A percentile compares a stretch with the other conserved stretches of the same genome.
Evolutionary conservation across 306 rosid genomes (phyloP).

Genomic region (Lablab purpureus): DNA sequence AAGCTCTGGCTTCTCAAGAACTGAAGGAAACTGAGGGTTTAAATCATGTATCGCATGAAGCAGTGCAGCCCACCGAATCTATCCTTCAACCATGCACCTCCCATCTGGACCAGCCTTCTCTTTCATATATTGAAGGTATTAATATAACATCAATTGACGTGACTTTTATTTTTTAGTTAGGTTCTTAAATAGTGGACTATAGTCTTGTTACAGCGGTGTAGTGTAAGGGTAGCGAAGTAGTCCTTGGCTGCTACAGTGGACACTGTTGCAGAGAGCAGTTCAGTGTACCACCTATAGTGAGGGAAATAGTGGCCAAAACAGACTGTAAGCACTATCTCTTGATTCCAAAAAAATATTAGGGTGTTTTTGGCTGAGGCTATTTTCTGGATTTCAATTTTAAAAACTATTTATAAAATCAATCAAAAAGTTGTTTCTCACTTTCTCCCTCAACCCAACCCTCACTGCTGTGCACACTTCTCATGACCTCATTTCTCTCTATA

Average conservation of each 20-base stretch:
- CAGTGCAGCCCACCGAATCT: slow-evolving; percentile 48
- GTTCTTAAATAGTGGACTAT: background rate
- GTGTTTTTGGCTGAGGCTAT: background rate
- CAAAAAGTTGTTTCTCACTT: background rate
- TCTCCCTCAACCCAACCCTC: background rate
- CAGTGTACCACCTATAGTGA: background rate
- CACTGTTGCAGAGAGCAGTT: background rate
- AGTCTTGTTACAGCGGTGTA: background rate
- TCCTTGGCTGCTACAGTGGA: background rate
- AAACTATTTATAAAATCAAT: background rate
- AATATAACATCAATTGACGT: slow-evolving; percentile 16
- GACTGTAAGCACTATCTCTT: background rate
- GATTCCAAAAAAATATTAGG: background rate
- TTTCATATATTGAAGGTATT: slow-evolving; percentile 63
- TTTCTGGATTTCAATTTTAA: background rate
- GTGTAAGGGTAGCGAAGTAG: background rate
- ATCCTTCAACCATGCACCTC: slow-evolving; percentile 74
- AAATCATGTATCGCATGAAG: slow-evolving; percentile 51
- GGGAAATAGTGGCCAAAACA: background rate
- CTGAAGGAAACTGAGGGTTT: slow-evolving; percentile 50
- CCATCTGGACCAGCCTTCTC: slow-evolving; percentile 48
- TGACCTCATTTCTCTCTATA: background rate
- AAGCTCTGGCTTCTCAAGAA: slow-evolving; percentile 59
- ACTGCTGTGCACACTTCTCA: background rate
- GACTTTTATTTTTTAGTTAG: slow-evolving; percentile 8